Evolutionary conservation across 1,139 yeast genomes (phyloP).

Genomic region (Blastobotrys malaysiensis): DNA sequence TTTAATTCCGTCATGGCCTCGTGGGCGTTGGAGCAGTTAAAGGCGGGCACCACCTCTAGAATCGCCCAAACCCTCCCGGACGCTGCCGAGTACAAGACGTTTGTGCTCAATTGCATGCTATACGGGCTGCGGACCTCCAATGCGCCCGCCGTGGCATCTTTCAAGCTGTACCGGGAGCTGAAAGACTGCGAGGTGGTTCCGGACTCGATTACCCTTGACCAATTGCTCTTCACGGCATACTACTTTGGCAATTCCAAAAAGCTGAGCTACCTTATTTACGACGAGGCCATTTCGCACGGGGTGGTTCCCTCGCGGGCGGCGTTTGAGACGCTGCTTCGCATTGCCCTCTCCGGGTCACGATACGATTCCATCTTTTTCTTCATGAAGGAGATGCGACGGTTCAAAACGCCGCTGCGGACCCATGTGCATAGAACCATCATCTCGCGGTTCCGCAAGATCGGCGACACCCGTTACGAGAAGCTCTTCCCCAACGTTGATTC

Average conservation of each 20-base stretch:
- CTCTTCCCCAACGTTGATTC: conserved; percentile 6
- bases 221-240: conserved; percentile 26
- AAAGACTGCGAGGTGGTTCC: conserved; percentile 22
- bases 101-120: background rate
- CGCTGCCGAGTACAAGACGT: background rate
- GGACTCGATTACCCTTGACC: conserved; percentile 25
- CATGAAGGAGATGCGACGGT: conserved; percentile 25
- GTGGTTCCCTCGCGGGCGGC: conserved; percentile 21
- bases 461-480: conserved; percentile 11
- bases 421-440: conserved; percentile 20
- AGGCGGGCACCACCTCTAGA: background rate
- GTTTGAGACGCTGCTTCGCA: conserved; percentile 25
- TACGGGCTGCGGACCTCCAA: background rate
- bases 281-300: conserved; percentile 17
- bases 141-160: conserved; percentile 7
- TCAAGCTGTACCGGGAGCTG: conserved; percentile 23
- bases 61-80: too few relatives aligned
- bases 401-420: conserved; percentile 15
- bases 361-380: conserved; percentile 21
- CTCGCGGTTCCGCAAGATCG: conserved; percentile 13
- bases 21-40: background rate
- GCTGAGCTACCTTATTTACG: conserved; percentile 25
- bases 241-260: conserved; percentile 30
- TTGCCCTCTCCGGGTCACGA: conserved; percentile 26
- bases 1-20: background rate